Percentiles rank a stretch among this genome's conserved stretches.
Conservation (phyloP, 129 eudicot species). For the Chrysanthemum lavandulifolium region DNA sequence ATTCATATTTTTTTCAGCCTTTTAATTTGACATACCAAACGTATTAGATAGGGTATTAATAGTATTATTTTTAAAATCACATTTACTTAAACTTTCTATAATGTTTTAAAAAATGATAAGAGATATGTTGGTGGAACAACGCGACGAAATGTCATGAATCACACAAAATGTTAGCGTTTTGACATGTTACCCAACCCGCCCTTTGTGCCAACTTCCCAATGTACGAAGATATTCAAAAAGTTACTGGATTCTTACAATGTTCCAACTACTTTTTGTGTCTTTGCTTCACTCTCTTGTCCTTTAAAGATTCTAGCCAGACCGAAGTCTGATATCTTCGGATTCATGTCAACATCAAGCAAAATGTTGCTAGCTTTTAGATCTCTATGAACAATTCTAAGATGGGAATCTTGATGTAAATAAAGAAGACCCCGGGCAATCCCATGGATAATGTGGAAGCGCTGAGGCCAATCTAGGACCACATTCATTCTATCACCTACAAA, state of each 20-base stretch:
- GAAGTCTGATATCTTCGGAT: conserved; percentile 49
- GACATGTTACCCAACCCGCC: too few species aligned
- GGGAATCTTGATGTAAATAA: conserved; percentile 45
- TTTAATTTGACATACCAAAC: too few species aligned
- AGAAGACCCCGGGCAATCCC: conserved; percentile 45
- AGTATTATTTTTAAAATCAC: too few species aligned
- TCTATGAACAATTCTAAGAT: conserved; percentile 26
- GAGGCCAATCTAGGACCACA: conserved; percentile 17
- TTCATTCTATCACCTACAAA: conserved; percentile 11
- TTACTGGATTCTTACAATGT: conserved; percentile 33
- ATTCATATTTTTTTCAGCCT: too few species aligned
- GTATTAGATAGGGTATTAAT: too few species aligned
- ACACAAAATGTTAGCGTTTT: too few species aligned
- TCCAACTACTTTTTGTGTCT: conserved; percentile 38
- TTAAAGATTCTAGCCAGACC: conserved; percentile 39
- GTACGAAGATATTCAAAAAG: background rate
- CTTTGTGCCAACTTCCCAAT: too few species aligned
- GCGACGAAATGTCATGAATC: too few species aligned
- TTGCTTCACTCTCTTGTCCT: conserved; percentile 31
- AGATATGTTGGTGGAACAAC: too few species aligned
- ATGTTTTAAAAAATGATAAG: too few species aligned
- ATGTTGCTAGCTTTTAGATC: conserved; percentile 41
- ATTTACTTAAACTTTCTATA: too few species aligned
- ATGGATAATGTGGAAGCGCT: conserved; percentile 24
- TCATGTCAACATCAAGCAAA: conserved; percentile 35